Evolutionary conservation across 345 rosid genomes (phyloP).

Genomic region (Eucalyptus tenuipes): DNA sequence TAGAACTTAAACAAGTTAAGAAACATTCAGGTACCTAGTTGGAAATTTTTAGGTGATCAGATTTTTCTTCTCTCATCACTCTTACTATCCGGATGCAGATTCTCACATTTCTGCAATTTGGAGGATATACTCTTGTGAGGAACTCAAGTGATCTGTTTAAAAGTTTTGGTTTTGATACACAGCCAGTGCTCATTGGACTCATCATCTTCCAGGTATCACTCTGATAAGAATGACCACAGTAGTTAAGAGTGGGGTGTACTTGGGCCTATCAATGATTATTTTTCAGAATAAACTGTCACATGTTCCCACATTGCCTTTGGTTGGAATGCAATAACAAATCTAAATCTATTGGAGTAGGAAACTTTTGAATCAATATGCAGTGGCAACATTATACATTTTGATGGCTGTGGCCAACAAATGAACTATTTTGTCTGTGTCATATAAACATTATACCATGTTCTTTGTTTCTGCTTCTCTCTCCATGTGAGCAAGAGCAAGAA

Average conservation of each 20-base stretch:
- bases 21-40: not conserved
- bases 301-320: not conserved
- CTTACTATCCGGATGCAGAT: conserved; percentile 27
- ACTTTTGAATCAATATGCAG: not conserved
- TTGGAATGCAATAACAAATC: not conserved
- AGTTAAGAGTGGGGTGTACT: not conserved
- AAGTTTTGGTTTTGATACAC: conserved; percentile 95
- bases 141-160: conserved; percentile 86
- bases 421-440: not conserved
- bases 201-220: conserved; percentile 85
- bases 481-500: not conserved
- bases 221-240: not conserved
- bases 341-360: not conserved
- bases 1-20: not conserved
- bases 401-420: not conserved
- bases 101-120: conserved; percentile 82
- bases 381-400: not conserved
- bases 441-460: not conserved
- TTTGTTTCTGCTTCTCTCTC: not conserved
- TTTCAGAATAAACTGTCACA: not conserved
- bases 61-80: not conserved
- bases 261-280: not conserved
- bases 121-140: conserved; percentile 97
- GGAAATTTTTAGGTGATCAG: not conserved
- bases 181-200: conserved; percentile 88